These are phyloP conservation scores for Hemisphaericaspora lyxosophila DNA, from an alignment of 1,139 yeast genomes.

Conservation along the genomic window DNA sequence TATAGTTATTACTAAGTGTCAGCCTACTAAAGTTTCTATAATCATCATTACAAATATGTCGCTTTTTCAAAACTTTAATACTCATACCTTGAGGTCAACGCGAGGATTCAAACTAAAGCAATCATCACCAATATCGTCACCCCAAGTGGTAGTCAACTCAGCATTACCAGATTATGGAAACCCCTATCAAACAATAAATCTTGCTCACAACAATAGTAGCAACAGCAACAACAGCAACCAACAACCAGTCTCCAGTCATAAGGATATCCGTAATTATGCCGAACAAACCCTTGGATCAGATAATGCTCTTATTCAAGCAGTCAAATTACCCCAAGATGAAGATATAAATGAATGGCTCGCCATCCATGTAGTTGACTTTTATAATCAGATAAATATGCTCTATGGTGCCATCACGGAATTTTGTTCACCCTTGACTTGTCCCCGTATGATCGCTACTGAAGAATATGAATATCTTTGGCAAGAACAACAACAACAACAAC, in stretches of 20 bases:
- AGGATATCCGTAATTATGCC: conserved; percentile 77
- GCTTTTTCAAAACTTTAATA: conserved; percentile 58
- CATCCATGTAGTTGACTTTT: conserved; percentile 86
- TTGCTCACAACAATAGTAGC: conserved; percentile 11
- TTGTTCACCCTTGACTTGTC: conserved; percentile 90
- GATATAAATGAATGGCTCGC: conserved; percentile 95
- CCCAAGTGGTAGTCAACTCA: conserved; percentile 37
- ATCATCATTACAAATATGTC: conserved; percentile 29
- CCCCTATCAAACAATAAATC: conserved; percentile 29
- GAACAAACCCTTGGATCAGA: conserved; percentile 95
- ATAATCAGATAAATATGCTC: conserved; percentile 93
- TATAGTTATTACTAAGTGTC: no score
- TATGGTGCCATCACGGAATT: conserved; percentile 96
- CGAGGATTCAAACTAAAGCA: conserved; percentile 53
- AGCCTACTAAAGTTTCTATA: background rate
- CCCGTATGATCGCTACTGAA: conserved; percentile 95
- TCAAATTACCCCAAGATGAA: conserved; percentile 89
- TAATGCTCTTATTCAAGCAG: conserved; percentile 87
- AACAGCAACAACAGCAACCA: background rate
- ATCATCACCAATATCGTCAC: conserved; percentile 42
- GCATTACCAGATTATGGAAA: conserved; percentile 28
- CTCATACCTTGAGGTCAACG: conserved; percentile 54
- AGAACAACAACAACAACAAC: conserved; percentile 32
- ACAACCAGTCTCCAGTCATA: conserved; percentile 58
- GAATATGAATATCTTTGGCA: conserved; percentile 98